phyloP scores from a whole-genome alignment of 1,284 basidiomycete species.

The Ceratorhiza oryzae-sativae region DNA sequence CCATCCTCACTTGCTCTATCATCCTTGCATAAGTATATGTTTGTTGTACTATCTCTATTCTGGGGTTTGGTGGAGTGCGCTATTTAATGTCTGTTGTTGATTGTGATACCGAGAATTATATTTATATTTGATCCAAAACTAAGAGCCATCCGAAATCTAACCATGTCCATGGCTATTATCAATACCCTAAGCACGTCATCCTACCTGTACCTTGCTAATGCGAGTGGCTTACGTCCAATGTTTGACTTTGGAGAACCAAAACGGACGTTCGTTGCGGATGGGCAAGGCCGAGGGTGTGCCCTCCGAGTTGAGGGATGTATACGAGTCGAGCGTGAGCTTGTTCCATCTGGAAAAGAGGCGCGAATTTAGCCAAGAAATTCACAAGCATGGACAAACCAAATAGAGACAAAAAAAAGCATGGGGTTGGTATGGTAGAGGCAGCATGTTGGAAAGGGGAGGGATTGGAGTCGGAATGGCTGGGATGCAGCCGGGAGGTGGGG shows the following conservation, averaged over 20 bases:
- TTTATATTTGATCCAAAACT: constrained; percentile 14
- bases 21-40: constrained; percentile 12
- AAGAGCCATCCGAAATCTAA: not conserved
- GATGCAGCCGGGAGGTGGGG: not conserved
- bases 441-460: not conserved
- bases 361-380: not conserved
- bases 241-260: constrained; percentile 89
- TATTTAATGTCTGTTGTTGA: not conserved
- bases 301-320: constrained; percentile 17
- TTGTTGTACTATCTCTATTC: constrained; percentile 3
- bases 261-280: constrained; percentile 85
- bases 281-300: constrained; percentile 54
- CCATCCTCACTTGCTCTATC: not conserved
- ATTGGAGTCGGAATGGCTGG: not conserved
- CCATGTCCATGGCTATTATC: too few species aligned
- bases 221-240: constrained; percentile 19
- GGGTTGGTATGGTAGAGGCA: not conserved
- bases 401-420: not conserved
- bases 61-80: not conserved
- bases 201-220: not conserved
- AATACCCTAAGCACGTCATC: not conserved
- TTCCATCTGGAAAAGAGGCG: constrained; percentile 21
- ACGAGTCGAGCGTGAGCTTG: constrained; percentile 28
- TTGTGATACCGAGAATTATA: constrained; percentile 20
- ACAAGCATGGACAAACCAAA: not conserved